phyloP scores from a whole-genome alignment of 352 stramenopile species.

The Phytophthora pini region DNA sequence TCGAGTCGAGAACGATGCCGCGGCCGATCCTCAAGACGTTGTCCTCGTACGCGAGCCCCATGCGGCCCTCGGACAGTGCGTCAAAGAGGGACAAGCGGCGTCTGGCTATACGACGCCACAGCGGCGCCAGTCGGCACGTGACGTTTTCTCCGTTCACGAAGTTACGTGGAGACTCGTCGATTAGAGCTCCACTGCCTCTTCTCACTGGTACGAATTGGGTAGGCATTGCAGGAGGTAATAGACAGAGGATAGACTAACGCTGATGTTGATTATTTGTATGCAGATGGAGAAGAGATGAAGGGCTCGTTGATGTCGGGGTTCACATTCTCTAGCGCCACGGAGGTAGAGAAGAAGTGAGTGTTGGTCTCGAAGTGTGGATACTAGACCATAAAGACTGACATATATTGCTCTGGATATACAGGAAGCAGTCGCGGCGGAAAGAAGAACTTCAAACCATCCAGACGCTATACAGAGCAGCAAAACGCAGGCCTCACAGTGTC shows the following conservation, averaged over 20 bases:
- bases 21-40: slow-evolving; percentile 74
- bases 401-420: slow-evolving; percentile 3
- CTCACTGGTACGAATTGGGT: slow-evolving; percentile 26
- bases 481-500: slow-evolving; percentile 44
- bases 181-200: slow-evolving; percentile 5
- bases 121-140: slow-evolving; percentile 47
- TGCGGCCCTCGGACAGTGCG: slow-evolving; percentile 14
- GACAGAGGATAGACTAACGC: no score
- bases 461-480: slow-evolving; percentile 51
- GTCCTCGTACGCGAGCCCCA: slow-evolving; percentile 39
- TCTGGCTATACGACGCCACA: slow-evolving; percentile 37
- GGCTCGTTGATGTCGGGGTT: slow-evolving; percentile 41
- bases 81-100: slow-evolving; percentile 25
- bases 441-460: slow-evolving; percentile 56
- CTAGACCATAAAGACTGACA: slow-evolving; percentile 2
- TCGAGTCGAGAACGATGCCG: slow-evolving; percentile 23
- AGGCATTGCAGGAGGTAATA: no score
- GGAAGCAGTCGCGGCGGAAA: slow-evolving; percentile 43
- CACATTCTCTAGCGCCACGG: slow-evolving; percentile 43
- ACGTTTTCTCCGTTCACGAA: slow-evolving; percentile 84
- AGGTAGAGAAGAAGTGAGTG: slow-evolving; percentile 42
- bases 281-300: slow-evolving; percentile 26
- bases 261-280: background rate
- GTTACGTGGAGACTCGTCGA: slow-evolving; percentile 31
- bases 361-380: background rate